Evolutionary conservation across 352 stramenopile genomes (phyloP), one percentile per base, ranked within the genome.

Genomic region (Globisporangium parvum): DNA sequence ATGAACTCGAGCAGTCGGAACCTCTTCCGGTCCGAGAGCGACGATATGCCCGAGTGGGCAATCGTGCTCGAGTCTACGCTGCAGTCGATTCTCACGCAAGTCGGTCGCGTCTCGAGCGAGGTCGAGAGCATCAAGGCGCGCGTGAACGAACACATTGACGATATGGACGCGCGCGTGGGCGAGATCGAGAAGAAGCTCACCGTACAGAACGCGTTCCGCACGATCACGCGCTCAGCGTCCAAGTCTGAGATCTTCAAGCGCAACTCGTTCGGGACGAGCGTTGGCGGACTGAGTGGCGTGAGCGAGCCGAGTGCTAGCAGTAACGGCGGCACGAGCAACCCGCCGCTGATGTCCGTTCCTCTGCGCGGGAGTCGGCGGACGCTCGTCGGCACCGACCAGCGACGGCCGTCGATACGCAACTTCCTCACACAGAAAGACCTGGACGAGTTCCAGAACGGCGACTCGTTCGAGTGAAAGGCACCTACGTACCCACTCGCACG

Each of bases 341-440:
- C 23, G 0, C 40, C 21, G 35, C 37, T 31, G n/a, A 15, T 33
- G 24, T 20, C 47, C 2, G 6, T 31, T 9, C 33, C 21, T 14
- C 39, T 35, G 1, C 31, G 17, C 15, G 11, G 24, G 3, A 59
- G 37, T 31, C 31, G 60, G 3, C 47, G 60, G 2, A 31, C 51
- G 31, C n/a, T 21, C 33, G 39, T 51, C 12, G 31, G 31, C 5
- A 8, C 6, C 18, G 35, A 60, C 20, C 48, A 72, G 51, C 72
- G 62, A 6, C 65, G 47, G 42, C 73, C 78, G 44, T 85, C 78
- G 42, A 78, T 87, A 55, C 70, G 74, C 51, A 80, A 73, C 44
- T 87, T 87, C 28, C 62, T 85, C 23, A 78, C 75, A 5, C 48
- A 66, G 28, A 79, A 71, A n/a, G 78, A 88, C 51, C 67, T 87